Conservation (phyloP, 2,329 filamentous ascomycete species). For the Cadophora sp. region DNA sequence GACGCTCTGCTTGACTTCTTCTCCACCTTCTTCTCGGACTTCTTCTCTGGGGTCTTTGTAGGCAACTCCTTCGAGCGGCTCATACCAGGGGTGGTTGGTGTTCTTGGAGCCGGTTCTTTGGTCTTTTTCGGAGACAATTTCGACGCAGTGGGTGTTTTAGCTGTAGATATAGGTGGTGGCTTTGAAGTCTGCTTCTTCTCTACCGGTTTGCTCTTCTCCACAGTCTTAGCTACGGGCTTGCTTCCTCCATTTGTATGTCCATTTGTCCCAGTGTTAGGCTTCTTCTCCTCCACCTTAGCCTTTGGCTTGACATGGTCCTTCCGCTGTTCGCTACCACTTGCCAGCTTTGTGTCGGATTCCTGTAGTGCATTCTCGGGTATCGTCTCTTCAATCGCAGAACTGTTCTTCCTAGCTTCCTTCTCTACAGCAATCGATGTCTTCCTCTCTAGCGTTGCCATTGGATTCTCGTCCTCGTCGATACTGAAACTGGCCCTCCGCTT, state of each 20-base stretch:
- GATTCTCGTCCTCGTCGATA: slow-evolving; percentile 37
- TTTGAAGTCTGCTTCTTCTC: slow-evolving; percentile 31
- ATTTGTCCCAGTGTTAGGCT: slow-evolving; percentile 27
- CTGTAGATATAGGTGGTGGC: slow-evolving; percentile 38
- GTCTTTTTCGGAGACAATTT: slow-evolving; percentile 43
- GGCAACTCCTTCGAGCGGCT: slow-evolving; percentile 38
- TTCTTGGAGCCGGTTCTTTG: slow-evolving; percentile 47
- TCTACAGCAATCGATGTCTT: slow-evolving; percentile 39
- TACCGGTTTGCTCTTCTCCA: slow-evolving; percentile 24
- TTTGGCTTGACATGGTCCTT: slow-evolving; percentile 32
- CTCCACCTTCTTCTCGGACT: slow-evolving; percentile 31
- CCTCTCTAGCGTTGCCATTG: slow-evolving; percentile 34
- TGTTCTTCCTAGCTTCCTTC: slow-evolving; percentile 37
- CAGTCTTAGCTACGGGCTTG: slow-evolving; percentile 2
- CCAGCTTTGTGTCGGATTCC: slow-evolving; percentile 38
- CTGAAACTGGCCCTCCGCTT: slow-evolving; percentile 42
- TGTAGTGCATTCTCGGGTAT: slow-evolving; percentile 42
- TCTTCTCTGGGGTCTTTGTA: slow-evolving; percentile 39
- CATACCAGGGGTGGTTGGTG: slow-evolving; percentile 46
- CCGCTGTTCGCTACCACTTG: slow-evolving; percentile 24
- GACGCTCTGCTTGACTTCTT: slow-evolving; percentile 33
- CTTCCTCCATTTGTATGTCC: slow-evolving; percentile 33
- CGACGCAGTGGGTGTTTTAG: slow-evolving; percentile 32
- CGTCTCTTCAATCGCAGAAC: slow-evolving; percentile 35
- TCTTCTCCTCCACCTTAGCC: slow-evolving; percentile 30